Base-by-base conservation (phyloP, 352 stramenopile species). In the Pythium periplocum region DNA sequence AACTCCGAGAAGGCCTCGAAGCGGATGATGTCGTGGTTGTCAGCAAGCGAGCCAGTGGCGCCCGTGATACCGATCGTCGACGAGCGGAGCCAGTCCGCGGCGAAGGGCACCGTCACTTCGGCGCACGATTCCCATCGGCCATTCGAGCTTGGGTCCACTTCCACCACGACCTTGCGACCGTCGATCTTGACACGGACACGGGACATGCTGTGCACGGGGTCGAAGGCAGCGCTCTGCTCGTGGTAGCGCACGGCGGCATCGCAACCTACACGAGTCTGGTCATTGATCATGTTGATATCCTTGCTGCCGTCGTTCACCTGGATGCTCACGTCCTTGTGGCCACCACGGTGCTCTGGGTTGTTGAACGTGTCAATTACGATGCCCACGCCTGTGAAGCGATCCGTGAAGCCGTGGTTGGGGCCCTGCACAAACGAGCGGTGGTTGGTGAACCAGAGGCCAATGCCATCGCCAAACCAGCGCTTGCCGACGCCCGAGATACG, bases 1-100 rank as follows among this genome's bases (percentile, higher is more conserved):
- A 78, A 78, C 2, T 90, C 78, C 33, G 69, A 64, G 51, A 86
- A 94, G 30, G 74, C 68, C 31, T 88, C 77, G 44, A 93, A 86
- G 47, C 75, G 75, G 39, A 93, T 83, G 45, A 93, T 71, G 58
- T 95, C 84, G 60, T 95, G 84, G 59, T 95, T 95, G 59, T 95
- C 84, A 8, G 84, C 84, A 12, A 95, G 57, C 32, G 68, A 68
- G n/a, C 84, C 84, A 2, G 84, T 95, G 5, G 84, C 72, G 30
- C 68, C 83, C 9, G 75, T 91, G 61, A 95, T 86, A 33, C 84
- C 83, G 33, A 93, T 75, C 35, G 80, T 89, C 11, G 77, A 47
- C 30, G 52, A 55, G 36, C 45, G 32, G 10, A 93, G 66, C 83
- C 83, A 93, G 62, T 87, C 61, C n/a, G 61, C 48, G 4, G 51